Evolutionary conservation across 306 rosid genomes (phyloP), one percentile per base, ranked within the genome.

Genomic region (Fragaria vesca): DNA sequence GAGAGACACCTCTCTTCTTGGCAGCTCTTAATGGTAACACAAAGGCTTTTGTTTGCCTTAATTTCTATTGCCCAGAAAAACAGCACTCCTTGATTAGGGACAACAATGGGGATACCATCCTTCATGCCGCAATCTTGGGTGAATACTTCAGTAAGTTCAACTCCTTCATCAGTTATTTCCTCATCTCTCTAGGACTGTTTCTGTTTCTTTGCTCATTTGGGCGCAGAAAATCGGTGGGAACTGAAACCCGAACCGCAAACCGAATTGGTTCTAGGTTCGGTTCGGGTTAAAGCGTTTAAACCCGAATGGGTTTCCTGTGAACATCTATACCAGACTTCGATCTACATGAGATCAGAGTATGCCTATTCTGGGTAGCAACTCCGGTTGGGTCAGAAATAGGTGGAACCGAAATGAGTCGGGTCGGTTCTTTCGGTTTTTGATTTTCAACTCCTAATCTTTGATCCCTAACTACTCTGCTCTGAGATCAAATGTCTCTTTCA

Each of bases 1-100:
- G 84, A 2, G 81, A 81, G 61, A 81, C 80, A 15, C 81, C 84
- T 42, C 66, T 81, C 50, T 81, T 76, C 69, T 60, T 81, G 73
- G 80, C 84, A 6, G 84, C 81, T 62, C 61, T 50, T 42, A 28
- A 69, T 60, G 84, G 84, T 26, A 76, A 76, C 54, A n/a, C 1
- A 16, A 21, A 48, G 21, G 67, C 58, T 76, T 81, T 81, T 65
- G 36, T 48, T 26, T 51, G 79, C 45, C 73, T 81, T 11, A 50
- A 76, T 20, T 32, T 57, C 15, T 28, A 3, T 11, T 36, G 68
- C 80, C 13, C 28, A 43, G 73, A 28, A 8, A 72, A 48, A 32
- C 6, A 5, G 15, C 50, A 24, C 38, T 51, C 74, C 38, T n/a
- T 40, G 11, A 10, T 81, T 11, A 69, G 77, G 51, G 58, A 48